A percentile compares a stretch with the other conserved stretches of the same genome.
phyloP scores from a whole-genome alignment of 768 basidiomycete species.

The Tulasnella calospora region DNA sequence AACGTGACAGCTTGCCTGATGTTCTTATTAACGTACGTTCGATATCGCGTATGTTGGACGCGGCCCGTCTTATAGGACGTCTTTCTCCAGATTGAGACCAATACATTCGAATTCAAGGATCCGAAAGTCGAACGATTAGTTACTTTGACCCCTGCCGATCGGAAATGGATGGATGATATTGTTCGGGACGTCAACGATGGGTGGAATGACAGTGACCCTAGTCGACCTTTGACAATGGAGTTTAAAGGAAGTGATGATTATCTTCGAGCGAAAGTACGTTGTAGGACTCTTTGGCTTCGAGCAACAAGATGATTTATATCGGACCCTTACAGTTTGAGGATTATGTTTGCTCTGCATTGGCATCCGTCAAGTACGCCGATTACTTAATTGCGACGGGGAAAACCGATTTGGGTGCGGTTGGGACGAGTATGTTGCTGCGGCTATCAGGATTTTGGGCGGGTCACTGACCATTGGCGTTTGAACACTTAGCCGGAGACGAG shows the following conservation, averaged over 20 bases:
- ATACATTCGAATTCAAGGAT: slow-evolving; percentile 80
- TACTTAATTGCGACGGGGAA: slow-evolving; percentile 67
- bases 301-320: background rate
- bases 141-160: slow-evolving; percentile 81
- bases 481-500: slow-evolving; percentile 41
- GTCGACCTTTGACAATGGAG: slow-evolving; percentile 56
- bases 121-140: slow-evolving; percentile 70
- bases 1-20: slow-evolving; percentile 73
- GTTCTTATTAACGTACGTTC: slow-evolving; percentile 73
- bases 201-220: slow-evolving; percentile 64
- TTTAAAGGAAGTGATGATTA: slow-evolving; percentile 98
- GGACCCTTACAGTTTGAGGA: slow-evolving; percentile 68
- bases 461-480: slow-evolving; percentile 32
- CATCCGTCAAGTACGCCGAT: slow-evolving; percentile 85
- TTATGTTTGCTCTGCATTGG: slow-evolving; percentile 82
- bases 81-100: slow-evolving; percentile 68
- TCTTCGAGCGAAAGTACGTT: slow-evolving; percentile 68
- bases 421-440: slow-evolving; percentile 25
- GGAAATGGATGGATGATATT: slow-evolving; percentile 98
- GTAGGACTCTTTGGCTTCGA: background rate
- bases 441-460: background rate
- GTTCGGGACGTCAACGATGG: slow-evolving; percentile 78
- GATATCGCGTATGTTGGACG: background rate
- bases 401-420: slow-evolving; percentile 44
- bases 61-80: background rate